These are phyloP conservation scores for Suillus spraguei DNA, from an alignment of 768 basidiomycete species.

Conservation along the genomic window DNA sequence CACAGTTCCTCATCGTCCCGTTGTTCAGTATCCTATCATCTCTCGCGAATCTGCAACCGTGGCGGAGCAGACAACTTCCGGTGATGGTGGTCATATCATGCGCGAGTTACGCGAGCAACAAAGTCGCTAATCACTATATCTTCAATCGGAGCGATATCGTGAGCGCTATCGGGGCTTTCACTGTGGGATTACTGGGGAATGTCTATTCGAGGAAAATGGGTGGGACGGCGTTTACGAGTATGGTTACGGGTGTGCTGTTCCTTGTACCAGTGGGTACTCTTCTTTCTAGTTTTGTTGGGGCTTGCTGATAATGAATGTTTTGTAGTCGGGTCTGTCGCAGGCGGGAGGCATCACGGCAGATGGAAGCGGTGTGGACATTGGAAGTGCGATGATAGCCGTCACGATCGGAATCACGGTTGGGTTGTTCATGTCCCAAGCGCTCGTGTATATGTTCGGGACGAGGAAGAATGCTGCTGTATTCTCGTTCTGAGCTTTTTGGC, in stretches of 20 bases:
- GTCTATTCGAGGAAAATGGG: constrained; percentile 80
- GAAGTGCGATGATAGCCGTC: constrained; percentile 87
- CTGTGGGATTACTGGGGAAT: constrained; percentile 77
- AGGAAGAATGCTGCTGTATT: constrained; percentile 86
- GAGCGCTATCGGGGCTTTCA: constrained; percentile 84
- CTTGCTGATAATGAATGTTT: constrained; percentile 10
- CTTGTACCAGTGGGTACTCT: constrained; percentile 72
- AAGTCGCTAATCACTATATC: constrained; percentile 82
- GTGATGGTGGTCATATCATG: constrained; percentile 90
- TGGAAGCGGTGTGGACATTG: constrained; percentile 82
- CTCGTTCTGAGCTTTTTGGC: constrained; percentile 55
- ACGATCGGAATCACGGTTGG: constrained; percentile 91
- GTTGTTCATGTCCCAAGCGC: constrained; percentile 83
- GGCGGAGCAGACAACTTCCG: constrained; percentile 67
- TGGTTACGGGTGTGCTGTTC: constrained; percentile 89
- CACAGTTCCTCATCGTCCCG: constrained; percentile 75
- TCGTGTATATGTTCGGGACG: constrained; percentile 85
- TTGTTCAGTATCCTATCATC: constrained; percentile 72
- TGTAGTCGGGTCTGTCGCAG: constrained; percentile 81
- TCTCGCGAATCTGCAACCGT: constrained; percentile 76
- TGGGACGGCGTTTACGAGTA: constrained; percentile 87
- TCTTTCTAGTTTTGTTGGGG: constrained; percentile 5
- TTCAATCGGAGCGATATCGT: constrained; percentile 84
- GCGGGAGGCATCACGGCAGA: constrained; percentile 84
- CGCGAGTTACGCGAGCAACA: constrained; percentile 76